Base-by-base conservation (phyloP, 345 rosid genomes). In the Lumnitzera littorea region DNA sequence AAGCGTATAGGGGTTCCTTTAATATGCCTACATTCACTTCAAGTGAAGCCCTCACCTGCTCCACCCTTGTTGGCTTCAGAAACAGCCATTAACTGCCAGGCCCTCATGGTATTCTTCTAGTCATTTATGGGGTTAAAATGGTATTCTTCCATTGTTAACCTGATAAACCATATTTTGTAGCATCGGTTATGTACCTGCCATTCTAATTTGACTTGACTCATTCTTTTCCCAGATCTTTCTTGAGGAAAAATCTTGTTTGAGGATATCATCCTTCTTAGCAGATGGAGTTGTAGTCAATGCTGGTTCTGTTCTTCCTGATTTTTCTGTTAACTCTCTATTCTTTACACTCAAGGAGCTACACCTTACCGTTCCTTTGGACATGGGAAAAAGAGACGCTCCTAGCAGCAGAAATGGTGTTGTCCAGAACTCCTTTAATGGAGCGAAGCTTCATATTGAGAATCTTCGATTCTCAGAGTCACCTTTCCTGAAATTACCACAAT, bases 241-340 rank as follows among this genome's bases (percentile, higher is more conserved):
- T 72, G 96, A 94, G 74, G 99, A 94, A 81, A 97, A 90, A 80
- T 88, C 96, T 55, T 90, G 95, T 78, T 77, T 94, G 73, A 88
- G 99, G 72, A 91, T 94, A 71, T 72, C 85, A 66, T 94, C 99
- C 57, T 94, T 94, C 77, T 70, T 94, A 70, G 99, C 92, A 46
- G 97, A 94, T 78, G 99, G 99, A 57, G 82, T 94, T 64, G 87
- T 83, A 67, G 89, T 94, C 61, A 84, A 80, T 69, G 88, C 89
- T 15, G 89, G 95, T 67, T 88, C 73, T 76, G 67, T 94, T 68
- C 75, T 84, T 56, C 87, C 89, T 0, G 95, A 90, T 78, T 77
- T 76, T 70, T 82, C 99, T 27, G 79, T 94, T 54, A 86, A 90
- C 71, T 90, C 87, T 55, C 67, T 86, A 55, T 46, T 60, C 61